Percentiles rank a stretch among this genome's conserved stretches.
phyloP scores from a whole-genome alignment of 169 alveolate genomes.

The Amoebophrya sp. region DNA sequence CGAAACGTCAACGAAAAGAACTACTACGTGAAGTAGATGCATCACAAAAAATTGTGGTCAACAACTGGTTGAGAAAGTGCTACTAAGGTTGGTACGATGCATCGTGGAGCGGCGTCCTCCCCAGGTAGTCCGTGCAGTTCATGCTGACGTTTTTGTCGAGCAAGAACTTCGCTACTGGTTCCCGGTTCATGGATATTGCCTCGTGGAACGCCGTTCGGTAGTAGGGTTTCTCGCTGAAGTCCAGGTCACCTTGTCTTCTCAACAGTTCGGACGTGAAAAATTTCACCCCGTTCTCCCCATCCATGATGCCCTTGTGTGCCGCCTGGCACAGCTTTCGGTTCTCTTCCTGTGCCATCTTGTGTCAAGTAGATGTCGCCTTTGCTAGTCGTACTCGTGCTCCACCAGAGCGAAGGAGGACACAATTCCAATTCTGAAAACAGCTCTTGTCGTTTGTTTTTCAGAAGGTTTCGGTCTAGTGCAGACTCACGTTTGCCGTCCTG shows the following conservation, averaged over 20 bases:
- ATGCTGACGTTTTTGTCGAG: background rate
- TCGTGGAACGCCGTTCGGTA: background rate
- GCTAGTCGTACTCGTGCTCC: too few relatives aligned
- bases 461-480: too few relatives aligned
- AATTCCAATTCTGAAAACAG: too few relatives aligned
- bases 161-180: background rate
- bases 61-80: too few relatives aligned
- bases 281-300: background rate
- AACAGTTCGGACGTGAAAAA: background rate
- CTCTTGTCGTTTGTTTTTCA: too few relatives aligned
- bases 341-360: constrained; percentile 16
- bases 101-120: constrained; percentile 10
- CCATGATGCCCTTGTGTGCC: constrained; percentile 21
- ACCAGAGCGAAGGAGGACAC: too few relatives aligned
- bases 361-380: background rate
- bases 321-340: constrained; percentile 14
- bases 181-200: constrained; percentile 17
- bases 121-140: background rate
- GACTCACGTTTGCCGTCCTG: too few relatives aligned
- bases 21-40: too few relatives aligned
- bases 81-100: background rate
- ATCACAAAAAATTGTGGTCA: too few relatives aligned
- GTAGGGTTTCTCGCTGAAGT: background rate
- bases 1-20: too few relatives aligned
- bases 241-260: background rate